Conservation (phyloP, 1,139 yeast species). For the Sugiyamaella pinicola region DNA sequence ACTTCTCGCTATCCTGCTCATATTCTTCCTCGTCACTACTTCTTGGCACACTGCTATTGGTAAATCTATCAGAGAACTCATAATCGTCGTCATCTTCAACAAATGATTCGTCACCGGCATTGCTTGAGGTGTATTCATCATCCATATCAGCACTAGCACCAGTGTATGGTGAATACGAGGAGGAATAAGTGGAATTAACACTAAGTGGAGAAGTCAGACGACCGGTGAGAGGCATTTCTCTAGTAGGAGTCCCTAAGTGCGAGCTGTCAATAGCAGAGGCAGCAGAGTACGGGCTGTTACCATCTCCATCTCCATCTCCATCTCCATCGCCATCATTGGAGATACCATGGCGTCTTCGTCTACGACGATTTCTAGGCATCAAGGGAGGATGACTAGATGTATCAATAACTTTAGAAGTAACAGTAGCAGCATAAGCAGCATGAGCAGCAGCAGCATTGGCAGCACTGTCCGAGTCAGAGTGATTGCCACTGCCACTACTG, state of each 20-base stretch:
- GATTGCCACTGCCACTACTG: constrained; percentile 5
- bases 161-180: constrained; percentile 1
- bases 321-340: background rate
- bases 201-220: background rate
- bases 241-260: background rate
- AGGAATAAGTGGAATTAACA: background rate
- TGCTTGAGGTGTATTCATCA: constrained; percentile 14
- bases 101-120: constrained; percentile 17
- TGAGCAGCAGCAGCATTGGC: background rate
- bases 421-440: background rate
- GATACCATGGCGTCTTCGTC: constrained; percentile 5
- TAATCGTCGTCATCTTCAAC: constrained; percentile 16
- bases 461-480: constrained; percentile 8
- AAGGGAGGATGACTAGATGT: constrained; percentile 1
- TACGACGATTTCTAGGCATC: constrained; percentile 3
- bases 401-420: too few species aligned
- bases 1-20: background rate
- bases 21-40: constrained; percentile 17
- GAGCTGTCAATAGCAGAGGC: background rate
- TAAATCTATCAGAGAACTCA: constrained; percentile 17
- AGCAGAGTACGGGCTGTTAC: too few species aligned
- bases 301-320: background rate
- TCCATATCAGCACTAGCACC: constrained; percentile 1
- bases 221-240: constrained; percentile 1
- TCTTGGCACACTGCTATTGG: constrained; percentile 17